A percentile compares a stretch with the other conserved stretches of the same genome.
These are phyloP conservation scores for Dictyostelium capitatum DNA, from an alignment of 78 protist genomes.

Conservation along the genomic window DNA sequence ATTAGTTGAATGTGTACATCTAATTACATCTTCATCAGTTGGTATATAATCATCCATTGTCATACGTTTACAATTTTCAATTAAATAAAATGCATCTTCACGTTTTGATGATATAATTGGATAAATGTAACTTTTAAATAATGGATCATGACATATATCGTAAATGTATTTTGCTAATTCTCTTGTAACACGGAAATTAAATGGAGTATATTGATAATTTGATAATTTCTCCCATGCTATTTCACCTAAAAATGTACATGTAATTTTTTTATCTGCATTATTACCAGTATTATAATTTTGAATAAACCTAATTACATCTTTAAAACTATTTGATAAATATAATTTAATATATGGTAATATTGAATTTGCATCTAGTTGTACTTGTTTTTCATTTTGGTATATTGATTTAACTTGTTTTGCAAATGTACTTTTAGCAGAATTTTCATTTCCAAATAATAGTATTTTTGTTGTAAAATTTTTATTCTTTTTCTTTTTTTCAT, in stretches of 20 bases:
- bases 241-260: not conserved
- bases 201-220: not conserved
- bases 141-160: slow-evolving; percentile 21
- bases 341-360: slow-evolving; percentile 26
- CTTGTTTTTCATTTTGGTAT: slow-evolving; percentile 2
- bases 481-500: slow-evolving; percentile 20
- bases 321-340: not conserved
- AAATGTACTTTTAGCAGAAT: slow-evolving; percentile 3
- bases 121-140: not conserved
- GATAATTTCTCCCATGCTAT: slow-evolving; percentile 37
- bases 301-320: slow-evolving; percentile 30
- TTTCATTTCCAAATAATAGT: slow-evolving; percentile 12
- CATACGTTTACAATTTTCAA: slow-evolving; percentile 64
- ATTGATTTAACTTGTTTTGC: slow-evolving; percentile 30
- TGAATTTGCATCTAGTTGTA: not conserved
- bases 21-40: slow-evolving; percentile 33
- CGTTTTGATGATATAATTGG: slow-evolving; percentile 4
- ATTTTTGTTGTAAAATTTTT: not conserved
- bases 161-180: slow-evolving; percentile 18
- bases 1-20: slow-evolving; percentile 4
- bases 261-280: not conserved
- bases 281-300: not conserved
- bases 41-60: slow-evolving; percentile 38
- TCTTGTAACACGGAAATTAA: not conserved
- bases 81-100: slow-evolving; percentile 50